Evolutionary conservation across 2,329 filamentous ascomycete genomes (phyloP), one percentile per base, ranked within the genome.

Genomic region (Celoporthe dispersa): DNA sequence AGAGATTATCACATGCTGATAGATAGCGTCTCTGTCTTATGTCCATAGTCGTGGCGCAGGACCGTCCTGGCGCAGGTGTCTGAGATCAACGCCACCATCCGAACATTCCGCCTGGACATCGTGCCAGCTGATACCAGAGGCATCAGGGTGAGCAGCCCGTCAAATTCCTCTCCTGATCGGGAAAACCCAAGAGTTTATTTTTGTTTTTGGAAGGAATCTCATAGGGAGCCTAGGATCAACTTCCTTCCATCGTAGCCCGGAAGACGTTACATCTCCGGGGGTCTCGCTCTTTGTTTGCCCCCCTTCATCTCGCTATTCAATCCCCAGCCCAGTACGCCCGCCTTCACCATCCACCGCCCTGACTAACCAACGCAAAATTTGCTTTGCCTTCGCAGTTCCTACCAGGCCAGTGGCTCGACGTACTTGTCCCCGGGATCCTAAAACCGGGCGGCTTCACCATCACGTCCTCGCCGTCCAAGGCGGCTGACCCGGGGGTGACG

Each of bases 351-450:
- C 28, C 19, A 5, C 14, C 37, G 25, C 12, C n/a, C 31, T 48
- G 8, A 61, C 71, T 72, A 25, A 61, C 64, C 75, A 73, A 73
- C 75, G n/a, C 67, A 76, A 66, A 41, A 14, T n/a, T 11, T 33
- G 37, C 31, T 25, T 31, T 5, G 6, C 69, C 72, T 76, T 77
- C 80, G 59, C 79, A 92, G 85, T 97, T 96, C 80, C 84, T 90
- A 7, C 89, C 94, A 6, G 94, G 94, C 67, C 94, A 97, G 84
- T 97, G 94, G 93, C 86, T 97, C 68, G 94, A 97, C 78, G 90
- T 94, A 8, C 91, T 92, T 78, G 87, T 94, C 67, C 93, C 94
- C 1, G 84, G 83, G 51, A 81, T 93, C 60, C 76, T 85, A 59
- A 89, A 91, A 77, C 90, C 93, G 3, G 94, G 94, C 44, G 94